Conservation (phyloP, 2,329 filamentous ascomycete genomes). For the Hirsutella rhossiliensis region DNA sequence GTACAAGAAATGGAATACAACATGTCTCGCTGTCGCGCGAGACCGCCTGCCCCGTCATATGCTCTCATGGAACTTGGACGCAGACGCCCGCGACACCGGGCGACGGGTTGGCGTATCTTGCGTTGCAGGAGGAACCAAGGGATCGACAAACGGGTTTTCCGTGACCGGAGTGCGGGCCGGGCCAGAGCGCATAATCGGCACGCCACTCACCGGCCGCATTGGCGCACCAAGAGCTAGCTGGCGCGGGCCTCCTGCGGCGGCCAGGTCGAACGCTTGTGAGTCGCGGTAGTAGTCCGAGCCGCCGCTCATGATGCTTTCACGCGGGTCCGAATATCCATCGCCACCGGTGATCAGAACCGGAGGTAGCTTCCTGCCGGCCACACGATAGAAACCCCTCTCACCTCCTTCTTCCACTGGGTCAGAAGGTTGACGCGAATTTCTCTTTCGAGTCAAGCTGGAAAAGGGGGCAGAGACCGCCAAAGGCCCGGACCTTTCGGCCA, state of each 20-base stretch:
- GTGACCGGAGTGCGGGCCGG: constrained; percentile 51
- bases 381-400: constrained; percentile 50
- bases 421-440: constrained; percentile 8
- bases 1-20: not conserved
- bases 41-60: constrained; percentile 14
- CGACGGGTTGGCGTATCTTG: constrained; percentile 22
- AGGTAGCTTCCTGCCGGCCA: constrained; percentile 52
- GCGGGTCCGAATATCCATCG: constrained; percentile 47
- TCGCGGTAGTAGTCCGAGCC: constrained; percentile 41
- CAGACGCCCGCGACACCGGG: constrained; percentile 19
- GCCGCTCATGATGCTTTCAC: constrained; percentile 31
- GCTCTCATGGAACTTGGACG: constrained; percentile 28
- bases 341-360: constrained; percentile 51
- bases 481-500: constrained; percentile 31
- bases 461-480: constrained; percentile 34
- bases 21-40: not conserved
- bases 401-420: constrained; percentile 16
- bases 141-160: constrained; percentile 33
- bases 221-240: constrained; percentile 42
- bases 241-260: constrained; percentile 15
- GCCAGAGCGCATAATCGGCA: constrained; percentile 51
- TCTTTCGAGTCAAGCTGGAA: constrained; percentile 32
- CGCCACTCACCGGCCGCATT: constrained; percentile 48
- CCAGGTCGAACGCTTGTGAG: constrained; percentile 32
- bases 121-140: constrained; percentile 14